phyloP scores from a whole-genome alignment of 441 rosid genomes.

The Biscutella auriculata region DNA sequence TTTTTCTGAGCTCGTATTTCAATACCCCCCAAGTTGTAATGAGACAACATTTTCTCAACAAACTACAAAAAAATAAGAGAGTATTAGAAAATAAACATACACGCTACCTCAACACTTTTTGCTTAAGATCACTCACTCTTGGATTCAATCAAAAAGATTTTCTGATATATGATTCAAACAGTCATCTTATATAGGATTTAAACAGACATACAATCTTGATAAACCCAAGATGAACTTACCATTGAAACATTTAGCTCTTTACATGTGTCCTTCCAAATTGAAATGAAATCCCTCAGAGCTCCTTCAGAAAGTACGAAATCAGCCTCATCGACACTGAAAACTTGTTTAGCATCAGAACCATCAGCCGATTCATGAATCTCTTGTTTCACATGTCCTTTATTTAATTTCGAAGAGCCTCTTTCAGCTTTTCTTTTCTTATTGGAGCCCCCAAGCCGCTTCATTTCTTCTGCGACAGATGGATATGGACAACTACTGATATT shows the following conservation, averaged over 20 bases:
- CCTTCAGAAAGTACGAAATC: slow-evolving; percentile 40
- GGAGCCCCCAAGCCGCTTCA: slow-evolving; percentile 51
- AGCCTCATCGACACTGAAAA: slow-evolving; percentile 19
- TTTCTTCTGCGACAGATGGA: slow-evolving; percentile 89
- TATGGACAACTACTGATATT: slow-evolving; percentile 73
- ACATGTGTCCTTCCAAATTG: slow-evolving; percentile 84
- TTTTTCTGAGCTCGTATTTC: slow-evolving; percentile 21
- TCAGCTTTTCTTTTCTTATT: slow-evolving; percentile 47
- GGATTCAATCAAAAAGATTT: neutral
- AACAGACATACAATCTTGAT: neutral
- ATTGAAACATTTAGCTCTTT: slow-evolving; percentile 39
- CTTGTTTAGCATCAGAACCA: slow-evolving; percentile 22
- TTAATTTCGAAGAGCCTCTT: slow-evolving; percentile 30
- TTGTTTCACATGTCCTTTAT: slow-evolving; percentile 21
- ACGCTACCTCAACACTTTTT: neutral
- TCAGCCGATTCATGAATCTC: slow-evolving; percentile 18
- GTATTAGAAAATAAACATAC: slow-evolving; percentile 1
- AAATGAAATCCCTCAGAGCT: slow-evolving; percentile 45
- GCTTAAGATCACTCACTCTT: neutral
- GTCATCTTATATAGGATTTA: no score
- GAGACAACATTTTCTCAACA: slow-evolving; percentile 56
- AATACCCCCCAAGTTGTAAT: slow-evolving; percentile 31
- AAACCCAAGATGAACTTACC: slow-evolving; percentile 26
- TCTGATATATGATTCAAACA: neutral
- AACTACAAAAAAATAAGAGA: slow-evolving; percentile 35